Percentiles rank a stretch among this genome's conserved stretches.
Conservation (phyloP, 306 rosid species). For the Myrica gale region DNA sequence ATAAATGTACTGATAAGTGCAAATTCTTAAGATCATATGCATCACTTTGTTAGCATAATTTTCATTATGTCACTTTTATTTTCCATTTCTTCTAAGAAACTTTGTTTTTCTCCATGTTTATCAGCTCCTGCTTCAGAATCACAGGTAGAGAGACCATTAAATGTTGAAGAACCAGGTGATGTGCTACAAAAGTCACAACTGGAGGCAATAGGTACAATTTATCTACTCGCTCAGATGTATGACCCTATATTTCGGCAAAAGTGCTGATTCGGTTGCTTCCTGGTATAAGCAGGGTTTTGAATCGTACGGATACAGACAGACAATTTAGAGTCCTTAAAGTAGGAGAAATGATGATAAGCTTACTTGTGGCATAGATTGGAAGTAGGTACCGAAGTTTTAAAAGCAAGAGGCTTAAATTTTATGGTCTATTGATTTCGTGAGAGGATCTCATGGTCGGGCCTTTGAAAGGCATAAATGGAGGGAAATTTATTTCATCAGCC, state of each 20-base stretch:
- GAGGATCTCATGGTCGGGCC: neutral
- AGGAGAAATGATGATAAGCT: neutral
- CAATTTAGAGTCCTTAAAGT: neutral
- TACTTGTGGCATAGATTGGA: neutral
- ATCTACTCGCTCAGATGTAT: neutral
- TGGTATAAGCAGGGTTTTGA: neutral
- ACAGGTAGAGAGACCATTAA: slow-evolving; percentile 41
- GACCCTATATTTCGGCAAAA: neutral
- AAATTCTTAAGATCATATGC: neutral
- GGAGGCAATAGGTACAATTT: slow-evolving; percentile 66
- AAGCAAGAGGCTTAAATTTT: neutral
- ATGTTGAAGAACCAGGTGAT: slow-evolving; percentile 41
- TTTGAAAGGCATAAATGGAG: neutral
- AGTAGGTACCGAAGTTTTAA: neutral
- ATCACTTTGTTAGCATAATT: neutral
- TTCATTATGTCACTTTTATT: neutral
- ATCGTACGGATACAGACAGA: neutral
- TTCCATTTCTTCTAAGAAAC: neutral
- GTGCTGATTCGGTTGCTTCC: neutral
- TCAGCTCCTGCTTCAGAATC: slow-evolving; percentile 46
- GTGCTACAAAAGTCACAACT: slow-evolving; percentile 58
- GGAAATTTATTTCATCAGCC: neutral
- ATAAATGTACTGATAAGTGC: neutral
- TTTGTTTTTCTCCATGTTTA: slow-evolving; percentile 21
- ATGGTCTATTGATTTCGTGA: neutral